phyloP scores from a whole-genome alignment of 768 basidiomycete genomes.

The Hygrophoropsis aurantiaca region DNA sequence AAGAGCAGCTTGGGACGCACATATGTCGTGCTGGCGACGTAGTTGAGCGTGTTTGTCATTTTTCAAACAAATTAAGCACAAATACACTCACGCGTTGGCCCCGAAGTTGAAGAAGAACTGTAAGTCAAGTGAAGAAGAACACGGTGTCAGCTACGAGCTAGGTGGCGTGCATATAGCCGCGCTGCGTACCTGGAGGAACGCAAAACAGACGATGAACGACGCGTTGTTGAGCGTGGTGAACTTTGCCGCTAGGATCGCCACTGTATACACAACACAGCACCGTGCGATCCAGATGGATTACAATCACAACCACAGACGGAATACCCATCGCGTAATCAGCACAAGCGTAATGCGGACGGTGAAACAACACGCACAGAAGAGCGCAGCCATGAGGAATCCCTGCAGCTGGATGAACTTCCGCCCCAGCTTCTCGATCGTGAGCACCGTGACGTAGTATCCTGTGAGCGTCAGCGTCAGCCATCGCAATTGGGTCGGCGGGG shows the following conservation, averaged over 20 bases:
- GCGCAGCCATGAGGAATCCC: conserved; percentile 68
- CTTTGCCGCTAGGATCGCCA: conserved; percentile 67
- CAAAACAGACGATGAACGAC: conserved; percentile 71
- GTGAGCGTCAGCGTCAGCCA: background rate
- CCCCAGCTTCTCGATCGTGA: conserved; percentile 72
- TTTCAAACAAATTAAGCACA: no score
- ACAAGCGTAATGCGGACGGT: no score
- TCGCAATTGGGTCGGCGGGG: background rate
- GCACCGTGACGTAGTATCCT: conserved; percentile 70
- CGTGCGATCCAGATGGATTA: no score
- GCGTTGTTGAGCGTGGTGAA: conserved; percentile 56
- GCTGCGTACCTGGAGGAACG: conserved; percentile 54
- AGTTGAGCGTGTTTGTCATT: no score
- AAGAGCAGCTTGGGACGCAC: conserved; percentile 29
- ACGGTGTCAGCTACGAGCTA: no score
- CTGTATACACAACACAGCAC: conserved; percentile 64
- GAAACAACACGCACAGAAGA: conserved; percentile 57
- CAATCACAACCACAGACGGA: no score
- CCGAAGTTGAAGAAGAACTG: conserved; percentile 85
- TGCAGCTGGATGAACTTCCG: conserved; percentile 75
- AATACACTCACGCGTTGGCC: conserved; percentile 59
- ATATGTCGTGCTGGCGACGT: conserved; percentile 60
- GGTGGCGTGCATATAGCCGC: no score
- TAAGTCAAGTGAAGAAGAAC: conserved; percentile 6
- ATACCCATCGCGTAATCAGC: no score